Evolutionary conservation across 305 asterid genomes (phyloP), one percentile per base, ranked within the genome.

Genomic region (Fraxinus baroniana): DNA sequence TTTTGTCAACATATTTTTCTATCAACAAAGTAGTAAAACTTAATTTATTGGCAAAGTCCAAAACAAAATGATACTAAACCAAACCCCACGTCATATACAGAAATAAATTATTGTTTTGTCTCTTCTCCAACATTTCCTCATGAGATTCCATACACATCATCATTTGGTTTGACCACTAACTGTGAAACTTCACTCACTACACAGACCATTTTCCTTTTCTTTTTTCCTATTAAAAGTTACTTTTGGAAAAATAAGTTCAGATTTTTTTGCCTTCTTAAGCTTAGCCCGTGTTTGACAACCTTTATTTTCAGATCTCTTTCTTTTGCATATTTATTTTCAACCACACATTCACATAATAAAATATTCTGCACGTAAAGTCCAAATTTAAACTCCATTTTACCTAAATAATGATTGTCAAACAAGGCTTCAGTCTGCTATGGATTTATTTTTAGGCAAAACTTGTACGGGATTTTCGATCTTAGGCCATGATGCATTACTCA

Each of bases 151-250:
- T 76, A 41, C 26, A 28, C 74, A 83, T 77, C 83, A 86, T 88
- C 77, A 83, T 86, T 86, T 87, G 83, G 52, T 85, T 88, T 88
- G 91, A 88, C 88, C 86, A 86, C 81, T 70, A 26, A 82, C 76
- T 33, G 79, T 82, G 79, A 57, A 33, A 49, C 76, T 78, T 44
- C 83, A 81, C 76, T 30, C 66, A 76, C 64, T 79, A 68, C 6
- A 75, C 17, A 30, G 62, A 32, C 57, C 76, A 39, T 15, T 64
- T 68, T 70, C 17, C 26, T 36, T 74, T 35, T 20, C 57, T 6
- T 64, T 24, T 46, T 46, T 46, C 18, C 15, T 0, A 49, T 49
- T 39, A 46, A 12, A 46, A 12, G 18, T 13, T 3, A 46, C 5
- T 46, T 46, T 46, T 46, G 18, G 4, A 3, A 46, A 13, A 0